Base-by-base conservation (phyloP, 331 rosid genomes). In the Saraca asoca region DNA sequence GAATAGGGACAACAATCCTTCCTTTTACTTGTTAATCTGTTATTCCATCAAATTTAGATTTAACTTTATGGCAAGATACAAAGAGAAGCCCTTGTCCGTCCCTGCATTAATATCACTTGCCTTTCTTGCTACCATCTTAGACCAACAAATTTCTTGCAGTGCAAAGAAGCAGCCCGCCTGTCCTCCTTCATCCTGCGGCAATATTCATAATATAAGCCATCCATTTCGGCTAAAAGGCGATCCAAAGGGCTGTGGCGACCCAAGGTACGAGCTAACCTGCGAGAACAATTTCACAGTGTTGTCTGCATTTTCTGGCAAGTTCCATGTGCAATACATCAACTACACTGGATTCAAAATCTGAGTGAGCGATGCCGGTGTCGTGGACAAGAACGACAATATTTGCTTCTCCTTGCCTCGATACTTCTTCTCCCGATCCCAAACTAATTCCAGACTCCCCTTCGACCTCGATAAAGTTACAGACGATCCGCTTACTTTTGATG, bases 351-450 rank as follows among this genome's bases (percentile, higher is more conserved):
- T 3, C 24, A 56, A 35, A 53, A 44, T 75, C 62, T 37, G n/a
- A 52, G 2, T 82, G 5, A 31, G 52, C 5, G 82, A 79, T 38
- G 68, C 69, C 0, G 65, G 74, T 35, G 35, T 44, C 33, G 29
- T 18, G 0, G 75, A 51, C 11, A 67, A n/a, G n/a, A n/a, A 31
- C 7, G 51, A 46, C 3, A 3, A 24, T 24, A 24, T 24, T 51
- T 72, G 78, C 49, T 48, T 75, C 60, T 37, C 34, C 29, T 9
- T 77, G 12, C 74, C 74, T 24, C 70, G 62, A 12, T 59, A 59
- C 54, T 71, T 38, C 43, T 17, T 66, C 12, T 71, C 49, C 4
- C 59, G 7, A 20, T 71, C 49, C 4, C 51, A 6, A 0, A 0
- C 4, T 7, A 71, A 71, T 43, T 52, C 62, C 64, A 42, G 11